phyloP scores from a whole-genome alignment of 164 flowering plant genomes.

The Magnolia officinalis region DNA sequence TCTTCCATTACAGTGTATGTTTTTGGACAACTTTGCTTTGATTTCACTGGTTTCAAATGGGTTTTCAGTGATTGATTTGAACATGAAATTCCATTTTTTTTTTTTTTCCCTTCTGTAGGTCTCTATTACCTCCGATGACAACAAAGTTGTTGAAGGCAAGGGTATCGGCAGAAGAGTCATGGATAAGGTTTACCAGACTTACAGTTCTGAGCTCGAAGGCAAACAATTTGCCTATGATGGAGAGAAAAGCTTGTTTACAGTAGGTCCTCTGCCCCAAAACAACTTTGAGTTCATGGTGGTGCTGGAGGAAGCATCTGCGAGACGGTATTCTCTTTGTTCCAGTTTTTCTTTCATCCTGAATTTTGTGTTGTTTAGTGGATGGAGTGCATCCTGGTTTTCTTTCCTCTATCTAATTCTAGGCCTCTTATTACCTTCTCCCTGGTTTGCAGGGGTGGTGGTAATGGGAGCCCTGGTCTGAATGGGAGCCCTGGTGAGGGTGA shows the following conservation, averaged over 20 bases:
- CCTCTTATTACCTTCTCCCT: conserved; percentile 2
- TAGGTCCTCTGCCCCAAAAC: conserved; percentile 75
- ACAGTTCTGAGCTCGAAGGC: conserved; percentile 55
- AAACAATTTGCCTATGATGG: conserved; percentile 91
- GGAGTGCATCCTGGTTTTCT: neutral
- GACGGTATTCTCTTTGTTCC: conserved; percentile 32
- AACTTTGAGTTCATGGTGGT: conserved; percentile 79
- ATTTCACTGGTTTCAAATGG: neutral
- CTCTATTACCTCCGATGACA: conserved; percentile 70
- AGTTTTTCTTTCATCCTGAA: neutral
- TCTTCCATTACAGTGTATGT: conserved; percentile 87
- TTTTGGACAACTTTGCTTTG: neutral
- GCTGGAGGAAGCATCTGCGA: conserved; percentile 59
- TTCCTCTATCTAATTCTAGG: neutral
- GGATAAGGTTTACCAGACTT: conserved; percentile 68
- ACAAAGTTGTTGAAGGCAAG: conserved; percentile 71
- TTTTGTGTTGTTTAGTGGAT: neutral
- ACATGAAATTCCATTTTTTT: neutral
- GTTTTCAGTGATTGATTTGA: neutral
- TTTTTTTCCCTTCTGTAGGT: conserved; percentile 36
- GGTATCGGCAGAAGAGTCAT: conserved; percentile 77
- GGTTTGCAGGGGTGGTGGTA: neutral
- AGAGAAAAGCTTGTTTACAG: conserved; percentile 78
- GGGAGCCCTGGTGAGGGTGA: conserved; percentile 58
- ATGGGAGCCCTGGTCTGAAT: conserved; percentile 9